Base-by-base conservation (phyloP, 2,329 filamentous ascomycete genomes). In the Trichothecium roseum region DNA sequence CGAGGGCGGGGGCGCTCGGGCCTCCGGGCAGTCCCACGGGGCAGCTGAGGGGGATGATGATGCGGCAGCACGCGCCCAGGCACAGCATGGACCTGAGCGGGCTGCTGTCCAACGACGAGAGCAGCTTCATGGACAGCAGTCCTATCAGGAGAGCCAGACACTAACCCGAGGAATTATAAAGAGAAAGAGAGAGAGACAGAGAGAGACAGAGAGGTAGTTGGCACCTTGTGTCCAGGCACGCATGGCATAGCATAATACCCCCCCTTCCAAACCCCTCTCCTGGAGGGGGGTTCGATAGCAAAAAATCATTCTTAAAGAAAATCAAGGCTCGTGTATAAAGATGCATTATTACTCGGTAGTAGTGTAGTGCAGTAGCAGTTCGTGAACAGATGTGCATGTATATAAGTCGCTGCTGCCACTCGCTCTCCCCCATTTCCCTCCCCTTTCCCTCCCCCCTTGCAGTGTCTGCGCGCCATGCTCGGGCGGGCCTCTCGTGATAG, bases 61-160 rank as follows among this genome's bases (percentile, higher is more conserved):
- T 24, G 20, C 20, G 20, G 10, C 20, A 24, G 20, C 40, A 47
- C 3, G 48, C 45, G 9, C 46, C 53, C 18, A 47, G 58, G 56
- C 63, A 43, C 52, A 78, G 73, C 45, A 60, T 80, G 36, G 74
- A 77, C 43, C 57, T 76, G 32, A 74, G 68, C 43, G 65, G 69
- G 28, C 53, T 76, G 8, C 54, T 77, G 35, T 74, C 70, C 7
- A 59, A 64, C 27, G 69, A 75, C 27, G 75, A 71, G 38, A 76
- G 73, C 51, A 77, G 71, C 42, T 60, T 70, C 37, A 57, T 71
- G 41, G 64, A 64, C 2, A 72, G 69, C 45, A 76, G 72, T 45
- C 72, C 72, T 3, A 47, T 42, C n/a, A 58, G 60, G 37, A 59
- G 66, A 10, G 45, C 50, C 18, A 46, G 53, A 35, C 47, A 54